Evolutionary conservation across 192 early-diverging fungal genomes (phyloP).

Genomic region (Coemansia sp.): DNA sequence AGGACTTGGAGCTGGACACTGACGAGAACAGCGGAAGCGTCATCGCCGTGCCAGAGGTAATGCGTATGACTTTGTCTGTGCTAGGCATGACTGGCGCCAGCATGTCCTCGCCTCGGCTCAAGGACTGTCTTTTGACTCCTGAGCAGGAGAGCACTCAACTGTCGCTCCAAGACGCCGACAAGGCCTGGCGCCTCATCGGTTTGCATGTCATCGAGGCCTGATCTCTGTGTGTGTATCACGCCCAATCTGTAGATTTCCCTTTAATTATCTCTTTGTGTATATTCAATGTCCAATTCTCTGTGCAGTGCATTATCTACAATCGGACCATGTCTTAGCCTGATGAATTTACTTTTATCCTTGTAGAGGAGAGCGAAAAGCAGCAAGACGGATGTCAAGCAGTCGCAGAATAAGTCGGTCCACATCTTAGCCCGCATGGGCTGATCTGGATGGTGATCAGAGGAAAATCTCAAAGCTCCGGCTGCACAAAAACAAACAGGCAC

Average conservation of each 20-base stretch:
- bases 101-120: conserved; percentile 15
- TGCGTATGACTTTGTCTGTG: conserved; percentile 57
- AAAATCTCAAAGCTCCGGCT: conserved; percentile 4
- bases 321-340: neutral
- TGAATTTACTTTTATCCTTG: too few relatives aligned
- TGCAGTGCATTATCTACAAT: neutral
- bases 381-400: too few relatives aligned
- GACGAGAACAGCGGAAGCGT: conserved; percentile 57
- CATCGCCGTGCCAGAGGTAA: conserved; percentile 49
- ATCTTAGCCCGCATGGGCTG: neutral
- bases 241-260: conserved; percentile 1
- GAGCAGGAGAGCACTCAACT: conserved; percentile 43
- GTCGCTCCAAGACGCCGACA: conserved; percentile 41
- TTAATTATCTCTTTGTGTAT: neutral
- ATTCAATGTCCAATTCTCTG: neutral
- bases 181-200: conserved; percentile 55
- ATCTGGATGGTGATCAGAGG: neutral
- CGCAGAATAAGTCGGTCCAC: neutral
- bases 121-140: conserved; percentile 41
- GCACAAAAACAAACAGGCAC: neutral
- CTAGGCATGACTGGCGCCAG: conserved; percentile 38
- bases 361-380: too few relatives aligned
- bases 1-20: conserved; percentile 43
- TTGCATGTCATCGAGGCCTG: conserved; percentile 54
- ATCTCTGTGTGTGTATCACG: neutral